phyloP scores from a whole-genome alignment of 2,329 filamentous ascomycete genomes.

The Fonsecaea multimorphosa region DNA sequence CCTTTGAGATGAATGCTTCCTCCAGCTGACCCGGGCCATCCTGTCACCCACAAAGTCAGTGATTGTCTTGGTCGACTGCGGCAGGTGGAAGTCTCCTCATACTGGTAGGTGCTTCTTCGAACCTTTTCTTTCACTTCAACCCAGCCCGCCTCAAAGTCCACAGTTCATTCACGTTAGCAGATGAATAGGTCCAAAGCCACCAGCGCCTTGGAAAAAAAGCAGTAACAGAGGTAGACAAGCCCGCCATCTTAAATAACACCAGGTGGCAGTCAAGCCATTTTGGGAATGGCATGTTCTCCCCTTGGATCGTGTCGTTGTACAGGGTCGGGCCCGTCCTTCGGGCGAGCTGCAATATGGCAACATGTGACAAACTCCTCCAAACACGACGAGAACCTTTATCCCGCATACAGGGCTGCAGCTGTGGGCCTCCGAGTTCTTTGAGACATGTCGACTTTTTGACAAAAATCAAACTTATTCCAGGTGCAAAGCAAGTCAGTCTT shows the following conservation, averaged over 20 bases:
- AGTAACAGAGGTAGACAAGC: constrained; percentile 7
- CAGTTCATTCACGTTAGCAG: not conserved
- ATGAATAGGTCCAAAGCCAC: not conserved
- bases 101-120: not conserved
- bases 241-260: constrained; percentile 22
- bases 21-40: not conserved
- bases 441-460: constrained; percentile 22
- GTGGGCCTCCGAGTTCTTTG: constrained; percentile 25
- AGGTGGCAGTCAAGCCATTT: constrained; percentile 9
- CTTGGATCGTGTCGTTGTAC: constrained; percentile 24
- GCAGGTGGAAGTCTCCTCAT: not conserved
- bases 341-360: constrained; percentile 23
- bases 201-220: not conserved
- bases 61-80: not conserved
- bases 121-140: not conserved
- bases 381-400: constrained; percentile 27
- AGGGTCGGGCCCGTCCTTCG: constrained; percentile 29
- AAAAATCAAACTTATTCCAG: constrained; percentile 1
- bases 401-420: constrained; percentile 23
- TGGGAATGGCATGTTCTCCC: constrained; percentile 11
- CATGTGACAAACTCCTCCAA: constrained; percentile 33
- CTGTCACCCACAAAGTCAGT: constrained; percentile 1
- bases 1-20: not conserved
- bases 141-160: not conserved
- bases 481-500: not conserved